Conservation (phyloP, 208 protist genomes). For the Trypanosoma brucei region DNA sequence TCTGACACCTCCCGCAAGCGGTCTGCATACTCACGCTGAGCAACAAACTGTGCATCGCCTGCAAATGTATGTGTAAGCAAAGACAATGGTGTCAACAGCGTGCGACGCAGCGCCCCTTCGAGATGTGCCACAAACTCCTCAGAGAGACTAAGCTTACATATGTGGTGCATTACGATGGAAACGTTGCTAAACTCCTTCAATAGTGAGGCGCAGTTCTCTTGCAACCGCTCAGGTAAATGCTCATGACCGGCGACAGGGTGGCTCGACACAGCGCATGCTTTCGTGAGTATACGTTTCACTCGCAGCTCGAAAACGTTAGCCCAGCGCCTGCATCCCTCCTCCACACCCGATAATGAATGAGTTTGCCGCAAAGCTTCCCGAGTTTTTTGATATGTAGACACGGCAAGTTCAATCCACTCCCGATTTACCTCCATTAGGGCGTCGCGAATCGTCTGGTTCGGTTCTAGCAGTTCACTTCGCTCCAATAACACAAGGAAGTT, state of each 20-base stretch:
- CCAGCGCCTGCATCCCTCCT: conserved; percentile 45
- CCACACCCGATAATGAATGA: conserved; percentile 37
- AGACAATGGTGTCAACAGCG: conserved; percentile 52
- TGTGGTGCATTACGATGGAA: conserved; percentile 54
- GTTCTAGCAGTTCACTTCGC: conserved; percentile 50
- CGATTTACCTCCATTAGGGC: conserved; percentile 69
- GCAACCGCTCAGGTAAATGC: conserved; percentile 24
- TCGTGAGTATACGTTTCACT: conserved; percentile 20
- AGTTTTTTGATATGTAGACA: conserved; percentile 64
- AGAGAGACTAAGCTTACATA: conserved; percentile 66
- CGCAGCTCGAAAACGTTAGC: conserved; percentile 17
- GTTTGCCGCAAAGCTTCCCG: conserved; percentile 26
- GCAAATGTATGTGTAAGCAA: conserved; percentile 57
- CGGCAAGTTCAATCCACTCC: conserved; percentile 60
- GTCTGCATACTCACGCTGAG: conserved; percentile 51
- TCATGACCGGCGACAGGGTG: neutral
- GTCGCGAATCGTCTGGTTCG: conserved; percentile 50
- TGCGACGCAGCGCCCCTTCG: conserved; percentile 44
- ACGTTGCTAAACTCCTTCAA: conserved; percentile 44
- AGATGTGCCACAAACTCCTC: conserved; percentile 64
- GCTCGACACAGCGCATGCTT: conserved; percentile 17
- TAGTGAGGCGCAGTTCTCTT: conserved; percentile 17
- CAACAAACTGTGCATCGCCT: conserved; percentile 36
- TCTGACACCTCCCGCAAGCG: conserved; percentile 71
- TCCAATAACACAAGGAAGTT: conserved; percentile 85